Conservation (phyloP, 306 rosid genomes). For the Mimosa bimucronata region DNA sequence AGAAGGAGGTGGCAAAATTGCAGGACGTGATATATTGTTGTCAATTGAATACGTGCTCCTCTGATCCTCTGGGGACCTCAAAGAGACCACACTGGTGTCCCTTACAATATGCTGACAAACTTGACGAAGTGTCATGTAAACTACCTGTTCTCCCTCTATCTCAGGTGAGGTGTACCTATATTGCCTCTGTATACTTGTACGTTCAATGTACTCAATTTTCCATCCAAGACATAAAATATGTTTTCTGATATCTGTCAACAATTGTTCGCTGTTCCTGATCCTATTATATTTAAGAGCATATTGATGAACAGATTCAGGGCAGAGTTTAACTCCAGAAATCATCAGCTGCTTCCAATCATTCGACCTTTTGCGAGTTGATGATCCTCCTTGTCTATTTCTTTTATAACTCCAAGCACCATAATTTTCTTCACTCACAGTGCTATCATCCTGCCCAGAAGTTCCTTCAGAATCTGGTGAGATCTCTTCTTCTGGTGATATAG, state of each 20-base stretch:
- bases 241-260: slow-evolving; percentile 33
- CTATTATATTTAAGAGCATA: slow-evolving; percentile 16
- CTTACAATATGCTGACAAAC: slow-evolving; percentile 48
- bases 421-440: slow-evolving; percentile 32
- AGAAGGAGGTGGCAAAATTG: slow-evolving; percentile 14
- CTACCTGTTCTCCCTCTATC: slow-evolving; percentile 18
- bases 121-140: slow-evolving; percentile 48
- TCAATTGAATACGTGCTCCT: slow-evolving; percentile 23
- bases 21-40: slow-evolving; percentile 30
- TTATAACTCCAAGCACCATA: not conserved
- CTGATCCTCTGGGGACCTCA: slow-evolving; percentile 35
- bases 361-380: not conserved
- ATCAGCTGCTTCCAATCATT: slow-evolving; percentile 42
- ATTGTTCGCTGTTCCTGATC: not conserved
- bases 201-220: slow-evolving; percentile 51
- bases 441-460: slow-evolving; percentile 24
- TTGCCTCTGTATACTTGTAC: not conserved
- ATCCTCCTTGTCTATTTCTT: slow-evolving; percentile 16
- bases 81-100: slow-evolving; percentile 30
- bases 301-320: slow-evolving; percentile 54
- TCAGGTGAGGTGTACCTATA: slow-evolving; percentile 51
- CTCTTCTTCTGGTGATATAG: slow-evolving; percentile 16
- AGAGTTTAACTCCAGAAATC: slow-evolving; percentile 43
- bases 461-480: slow-evolving; percentile 30
- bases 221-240: slow-evolving; percentile 77